These are phyloP conservation scores for Amanita thiersii DNA, from an alignment of 768 basidiomycete species.

Conservation along the genomic window DNA sequence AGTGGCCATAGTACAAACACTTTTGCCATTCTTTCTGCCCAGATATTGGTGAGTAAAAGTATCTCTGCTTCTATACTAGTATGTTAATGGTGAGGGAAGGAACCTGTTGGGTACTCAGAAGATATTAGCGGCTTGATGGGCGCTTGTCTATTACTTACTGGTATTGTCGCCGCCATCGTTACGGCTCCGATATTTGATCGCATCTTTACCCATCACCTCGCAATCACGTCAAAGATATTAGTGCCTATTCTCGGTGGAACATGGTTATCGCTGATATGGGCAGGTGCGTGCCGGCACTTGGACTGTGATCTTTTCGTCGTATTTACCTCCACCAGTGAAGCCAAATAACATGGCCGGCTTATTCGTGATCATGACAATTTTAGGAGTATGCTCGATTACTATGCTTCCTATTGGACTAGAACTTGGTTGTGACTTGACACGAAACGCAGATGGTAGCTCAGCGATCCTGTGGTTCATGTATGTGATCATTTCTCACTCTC, in stretches of 20 bases:
- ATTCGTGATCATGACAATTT: slow-evolving; percentile 59
- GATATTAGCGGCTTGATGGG: slow-evolving; percentile 65
- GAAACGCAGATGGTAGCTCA: slow-evolving; percentile 71
- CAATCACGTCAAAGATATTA: slow-evolving; percentile 46
- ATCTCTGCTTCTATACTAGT: neutral
- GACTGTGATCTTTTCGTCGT: neutral
- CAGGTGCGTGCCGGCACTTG: slow-evolving; percentile 35
- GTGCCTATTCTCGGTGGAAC: slow-evolving; percentile 51
- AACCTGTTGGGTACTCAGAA: slow-evolving; percentile 65
- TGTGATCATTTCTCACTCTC: slow-evolving; percentile 14
- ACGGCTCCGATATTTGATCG: slow-evolving; percentile 76
- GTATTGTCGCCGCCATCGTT: slow-evolving; percentile 59
- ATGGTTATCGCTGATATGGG: slow-evolving; percentile 80
- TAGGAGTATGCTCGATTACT: slow-evolving; percentile 58
- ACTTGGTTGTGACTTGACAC: slow-evolving; percentile 70
- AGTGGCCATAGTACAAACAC: slow-evolving; percentile 40
- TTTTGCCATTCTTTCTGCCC: slow-evolving; percentile 57
- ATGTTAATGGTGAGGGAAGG: slow-evolving; percentile 24
- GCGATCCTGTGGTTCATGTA: slow-evolving; percentile 73
- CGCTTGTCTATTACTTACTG: slow-evolving; percentile 55
- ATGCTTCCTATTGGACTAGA: slow-evolving; percentile 75
- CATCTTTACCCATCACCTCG: slow-evolving; percentile 70
- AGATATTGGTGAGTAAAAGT: slow-evolving; percentile 49
- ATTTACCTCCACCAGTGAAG: slow-evolving; percentile 35
- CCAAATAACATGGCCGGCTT: slow-evolving; percentile 52